Conservation (phyloP, 345 rosid genomes). For the Geranium rotundifolium region DNA sequence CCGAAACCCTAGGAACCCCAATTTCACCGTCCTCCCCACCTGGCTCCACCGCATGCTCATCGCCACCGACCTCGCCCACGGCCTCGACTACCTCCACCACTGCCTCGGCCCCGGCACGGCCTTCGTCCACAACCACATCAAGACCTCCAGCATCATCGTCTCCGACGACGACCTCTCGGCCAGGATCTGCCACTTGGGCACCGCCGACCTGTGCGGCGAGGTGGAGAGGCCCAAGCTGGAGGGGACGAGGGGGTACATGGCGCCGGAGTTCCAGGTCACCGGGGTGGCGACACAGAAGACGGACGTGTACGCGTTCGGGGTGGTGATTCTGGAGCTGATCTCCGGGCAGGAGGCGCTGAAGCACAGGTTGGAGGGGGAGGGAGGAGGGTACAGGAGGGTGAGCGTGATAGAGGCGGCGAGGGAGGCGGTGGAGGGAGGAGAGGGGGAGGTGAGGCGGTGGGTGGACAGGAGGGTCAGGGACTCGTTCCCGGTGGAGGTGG, state of each 20-base stretch:
- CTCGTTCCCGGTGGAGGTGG: slow-evolving; percentile 56
- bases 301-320: slow-evolving; percentile 48
- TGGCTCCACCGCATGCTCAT: slow-evolving; percentile 44
- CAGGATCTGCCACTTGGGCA: slow-evolving; percentile 39
- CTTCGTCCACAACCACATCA: slow-evolving; percentile 36
- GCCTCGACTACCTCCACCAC: slow-evolving; percentile 41
- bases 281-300: slow-evolving; percentile 28
- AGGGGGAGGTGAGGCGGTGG: slow-evolving; percentile 39
- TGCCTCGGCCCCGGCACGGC: slow-evolving; percentile 23
- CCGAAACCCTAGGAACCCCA: slow-evolving; percentile 26
- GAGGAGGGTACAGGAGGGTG: slow-evolving; percentile 21
- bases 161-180: slow-evolving; percentile 25
- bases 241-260: slow-evolving; percentile 48
- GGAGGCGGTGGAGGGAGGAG: slow-evolving; percentile 14
- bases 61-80: slow-evolving; percentile 39
- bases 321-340: slow-evolving; percentile 39
- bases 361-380: slow-evolving; percentile 22
- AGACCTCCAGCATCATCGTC: slow-evolving; percentile 34
- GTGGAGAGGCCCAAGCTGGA: slow-evolving; percentile 20
- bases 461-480: slow-evolving; percentile 45
- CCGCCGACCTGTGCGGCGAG: slow-evolving; percentile 41
- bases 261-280: slow-evolving; percentile 33
- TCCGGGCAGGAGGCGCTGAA: slow-evolving; percentile 38
- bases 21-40: slow-evolving; percentile 33
- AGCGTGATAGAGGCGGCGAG: slow-evolving; percentile 36